Conservation (phyloP, 805 yeast species). For the Nakazawaea populi region DNA sequence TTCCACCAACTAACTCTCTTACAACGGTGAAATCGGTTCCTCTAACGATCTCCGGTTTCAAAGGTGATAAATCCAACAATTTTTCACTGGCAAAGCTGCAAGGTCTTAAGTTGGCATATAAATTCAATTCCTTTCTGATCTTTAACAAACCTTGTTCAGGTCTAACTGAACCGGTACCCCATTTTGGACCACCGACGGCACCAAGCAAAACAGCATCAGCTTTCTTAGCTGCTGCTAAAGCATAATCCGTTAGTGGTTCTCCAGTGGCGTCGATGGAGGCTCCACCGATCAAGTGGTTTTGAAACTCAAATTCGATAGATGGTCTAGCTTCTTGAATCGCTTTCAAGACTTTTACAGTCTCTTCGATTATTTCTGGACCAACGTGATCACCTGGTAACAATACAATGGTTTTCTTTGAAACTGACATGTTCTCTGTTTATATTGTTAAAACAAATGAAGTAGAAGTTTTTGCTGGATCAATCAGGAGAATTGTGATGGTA, state of each 20-base stretch:
- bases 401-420: constrained; percentile 59
- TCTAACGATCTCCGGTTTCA: constrained; percentile 74
- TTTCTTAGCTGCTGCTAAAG: constrained; percentile 74
- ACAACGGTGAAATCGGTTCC: constrained; percentile 94
- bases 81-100: constrained; percentile 88
- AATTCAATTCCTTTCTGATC: constrained; percentile 88
- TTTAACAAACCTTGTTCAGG: constrained; percentile 96
- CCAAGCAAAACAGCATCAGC: constrained; percentile 96
- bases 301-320: constrained; percentile 62
- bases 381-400: constrained; percentile 96
- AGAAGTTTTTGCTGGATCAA: too few relatives aligned
- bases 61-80: constrained; percentile 80
- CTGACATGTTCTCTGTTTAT: constrained; percentile 11
- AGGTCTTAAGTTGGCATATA: constrained; percentile 96
- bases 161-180: constrained; percentile 96
- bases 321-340: constrained; percentile 64
- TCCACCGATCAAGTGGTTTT: constrained; percentile 90
- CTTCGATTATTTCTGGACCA: constrained; percentile 83
- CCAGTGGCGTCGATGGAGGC: constrained; percentile 98
- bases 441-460: background rate
- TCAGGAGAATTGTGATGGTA: too few relatives aligned
- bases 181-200: constrained; percentile 98
- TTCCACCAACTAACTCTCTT: constrained; percentile 96
- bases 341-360: constrained; percentile 86
- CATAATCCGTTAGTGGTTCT: constrained; percentile 78